Evolutionary conservation across 345 rosid genomes (phyloP).

Genomic region (Rhodamnia argentea): DNA sequence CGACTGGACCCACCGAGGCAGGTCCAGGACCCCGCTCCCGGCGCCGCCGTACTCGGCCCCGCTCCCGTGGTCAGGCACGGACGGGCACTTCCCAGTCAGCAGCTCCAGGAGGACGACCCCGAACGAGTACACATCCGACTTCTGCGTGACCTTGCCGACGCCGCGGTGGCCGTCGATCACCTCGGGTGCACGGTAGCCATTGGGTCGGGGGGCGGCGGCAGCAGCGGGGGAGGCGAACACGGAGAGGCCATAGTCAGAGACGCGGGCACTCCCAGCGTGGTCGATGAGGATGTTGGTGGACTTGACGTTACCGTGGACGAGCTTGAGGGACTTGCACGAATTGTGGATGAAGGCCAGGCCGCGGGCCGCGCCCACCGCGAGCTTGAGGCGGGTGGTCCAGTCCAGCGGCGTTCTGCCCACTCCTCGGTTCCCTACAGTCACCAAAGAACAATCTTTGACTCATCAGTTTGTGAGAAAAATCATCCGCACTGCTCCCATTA

Average conservation of each 20-base stretch:
- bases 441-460: background rate
- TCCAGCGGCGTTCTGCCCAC: constrained; percentile 84
- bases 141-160: constrained; percentile 45
- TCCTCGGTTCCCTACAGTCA: constrained; percentile 69
- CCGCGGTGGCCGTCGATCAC: constrained; percentile 12
- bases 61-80: constrained; percentile 27
- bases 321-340: constrained; percentile 67
- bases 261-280: constrained; percentile 46
- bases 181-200: constrained; percentile 75
- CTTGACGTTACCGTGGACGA: constrained; percentile 75
- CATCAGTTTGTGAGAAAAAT: background rate
- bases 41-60: constrained; percentile 36
- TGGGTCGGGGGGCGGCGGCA: constrained; percentile 27
- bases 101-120: constrained; percentile 71
- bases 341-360: constrained; percentile 64
- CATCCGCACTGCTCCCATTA: background rate
- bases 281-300: constrained; percentile 80
- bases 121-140: constrained; percentile 69
- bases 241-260: constrained; percentile 66
- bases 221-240: constrained; percentile 30
- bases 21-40: constrained; percentile 76
- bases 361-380: constrained; percentile 75
- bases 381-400: constrained; percentile 78
- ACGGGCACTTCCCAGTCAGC: constrained; percentile 75
- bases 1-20: constrained; percentile 93